Evolutionary conservation across 768 basidiomycete species (phyloP).

Genomic region (Russula foetens): DNA sequence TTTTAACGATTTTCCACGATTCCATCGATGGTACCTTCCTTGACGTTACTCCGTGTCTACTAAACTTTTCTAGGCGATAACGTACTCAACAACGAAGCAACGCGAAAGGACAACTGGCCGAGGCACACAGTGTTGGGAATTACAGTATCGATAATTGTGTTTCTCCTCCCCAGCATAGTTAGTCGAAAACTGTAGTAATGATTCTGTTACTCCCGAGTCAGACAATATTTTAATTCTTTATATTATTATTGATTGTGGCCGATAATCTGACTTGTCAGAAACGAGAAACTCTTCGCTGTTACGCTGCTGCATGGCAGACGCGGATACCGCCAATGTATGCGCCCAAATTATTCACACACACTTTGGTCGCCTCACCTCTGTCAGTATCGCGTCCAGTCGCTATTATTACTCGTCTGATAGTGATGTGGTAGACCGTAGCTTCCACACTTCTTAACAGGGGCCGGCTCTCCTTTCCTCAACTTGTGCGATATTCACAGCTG

Average conservation of each 20-base stretch:
- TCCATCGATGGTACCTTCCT: constrained; percentile 6
- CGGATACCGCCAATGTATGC: constrained; percentile 53
- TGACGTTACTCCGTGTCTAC: background rate
- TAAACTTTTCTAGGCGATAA: constrained; percentile 13
- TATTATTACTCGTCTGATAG: background rate
- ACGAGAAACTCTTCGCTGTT: background rate
- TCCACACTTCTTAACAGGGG: constrained; percentile 71
- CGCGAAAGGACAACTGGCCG: background rate
- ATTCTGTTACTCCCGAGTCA: too few species aligned
- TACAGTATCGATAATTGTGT: background rate
- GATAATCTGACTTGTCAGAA: background rate
- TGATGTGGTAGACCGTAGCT: constrained; percentile 55
- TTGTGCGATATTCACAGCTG: constrained; percentile 61
- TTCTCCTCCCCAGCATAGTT: background rate
- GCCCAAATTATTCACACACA: constrained; percentile 54
- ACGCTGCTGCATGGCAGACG: constrained; percentile 46
- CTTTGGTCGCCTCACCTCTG: constrained; percentile 59
- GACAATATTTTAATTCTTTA: background rate
- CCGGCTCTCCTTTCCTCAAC: constrained; percentile 61
- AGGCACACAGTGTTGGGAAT: background rate
- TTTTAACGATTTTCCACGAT: background rate
- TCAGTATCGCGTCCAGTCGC: constrained; percentile 30
- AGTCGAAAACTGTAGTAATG: too few species aligned
- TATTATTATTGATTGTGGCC: background rate
- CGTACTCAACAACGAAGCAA: background rate